phyloP scores from a whole-genome alignment of 2,329 filamentous ascomycete species.

The Zymoseptoria crescenta region DNA sequence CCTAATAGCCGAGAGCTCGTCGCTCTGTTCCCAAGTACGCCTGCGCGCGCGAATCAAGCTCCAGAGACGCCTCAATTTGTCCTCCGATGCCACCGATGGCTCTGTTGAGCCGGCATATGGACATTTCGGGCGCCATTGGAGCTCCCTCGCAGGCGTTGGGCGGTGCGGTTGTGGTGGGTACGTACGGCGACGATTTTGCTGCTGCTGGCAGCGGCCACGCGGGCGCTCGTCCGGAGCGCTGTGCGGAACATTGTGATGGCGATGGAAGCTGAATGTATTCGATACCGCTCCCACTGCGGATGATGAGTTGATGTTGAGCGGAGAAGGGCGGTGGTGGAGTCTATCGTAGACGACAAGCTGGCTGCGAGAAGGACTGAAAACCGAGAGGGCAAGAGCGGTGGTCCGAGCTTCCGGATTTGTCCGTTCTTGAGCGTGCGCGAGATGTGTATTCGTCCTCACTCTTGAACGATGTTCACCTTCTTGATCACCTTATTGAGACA shows the following conservation, averaged over 20 bases:
- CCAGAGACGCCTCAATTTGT: slow-evolving; percentile 26
- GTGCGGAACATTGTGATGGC: slow-evolving; percentile 79
- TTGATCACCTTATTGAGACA: slow-evolving; percentile 1
- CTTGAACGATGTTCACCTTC: not conserved
- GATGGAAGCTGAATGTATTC: slow-evolving; percentile 33
- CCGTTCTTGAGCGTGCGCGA: not conserved
- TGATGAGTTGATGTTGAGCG: slow-evolving; percentile 18
- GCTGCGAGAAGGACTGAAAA: slow-evolving; percentile 4
- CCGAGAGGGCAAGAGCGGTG: not conserved
- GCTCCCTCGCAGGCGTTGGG: slow-evolving; percentile 36
- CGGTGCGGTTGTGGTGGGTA: slow-evolving; percentile 53
- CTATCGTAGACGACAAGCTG: slow-evolving; percentile 5
- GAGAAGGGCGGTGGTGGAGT: slow-evolving; percentile 21
- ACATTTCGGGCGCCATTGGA: slow-evolving; percentile 33
- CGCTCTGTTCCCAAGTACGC: slow-evolving; percentile 5
- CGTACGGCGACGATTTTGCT: slow-evolving; percentile 74
- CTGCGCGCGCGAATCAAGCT: slow-evolving; percentile 31
- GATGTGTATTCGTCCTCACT: not conserved
- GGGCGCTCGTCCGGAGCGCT: slow-evolving; percentile 93
- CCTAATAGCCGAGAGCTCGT: slow-evolving; percentile 20
- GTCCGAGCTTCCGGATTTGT: not conserved
- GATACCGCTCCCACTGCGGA: slow-evolving; percentile 26
- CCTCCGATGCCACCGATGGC: slow-evolving; percentile 40
- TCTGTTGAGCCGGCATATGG: slow-evolving; percentile 19
- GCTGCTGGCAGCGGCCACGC: slow-evolving; percentile 83